Percentiles rank a stretch among this genome's conserved stretches.
These are phyloP conservation scores for Rhodocollybia butyracea DNA, from an alignment of 768 basidiomycete genomes.

Conservation along the genomic window DNA sequence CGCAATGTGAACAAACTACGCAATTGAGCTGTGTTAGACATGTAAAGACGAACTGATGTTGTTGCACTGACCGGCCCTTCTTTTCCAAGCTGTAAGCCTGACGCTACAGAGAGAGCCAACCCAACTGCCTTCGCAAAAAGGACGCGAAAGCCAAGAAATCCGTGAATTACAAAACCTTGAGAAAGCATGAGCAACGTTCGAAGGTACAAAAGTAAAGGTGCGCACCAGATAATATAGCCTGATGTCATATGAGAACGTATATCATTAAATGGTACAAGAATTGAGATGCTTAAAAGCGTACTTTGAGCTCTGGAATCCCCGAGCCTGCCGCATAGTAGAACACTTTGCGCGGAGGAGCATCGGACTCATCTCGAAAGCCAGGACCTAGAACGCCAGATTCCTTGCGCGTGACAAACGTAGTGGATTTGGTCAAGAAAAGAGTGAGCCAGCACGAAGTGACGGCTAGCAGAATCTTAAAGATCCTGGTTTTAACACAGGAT, in stretches of 20 bases:
- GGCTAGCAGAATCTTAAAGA: constrained; percentile 67
- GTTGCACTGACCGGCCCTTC: constrained; percentile 5
- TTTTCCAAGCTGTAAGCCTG: constrained; percentile 80
- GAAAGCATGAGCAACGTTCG: background rate
- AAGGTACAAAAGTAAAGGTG: constrained; percentile 7
- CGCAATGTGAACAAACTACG: constrained; percentile 82
- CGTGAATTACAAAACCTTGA: constrained; percentile 91
- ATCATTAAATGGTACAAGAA: too few species aligned
- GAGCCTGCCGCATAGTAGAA: constrained; percentile 93
- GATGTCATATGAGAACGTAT: too few species aligned
- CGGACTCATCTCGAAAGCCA: constrained; percentile 29
- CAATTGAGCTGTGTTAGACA: constrained; percentile 43
- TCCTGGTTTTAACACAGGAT: background rate
- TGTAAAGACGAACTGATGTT: constrained; percentile 6
- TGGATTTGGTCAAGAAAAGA: constrained; percentile 82
- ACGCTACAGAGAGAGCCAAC: constrained; percentile 86
- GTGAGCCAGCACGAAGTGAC: constrained; percentile 76
- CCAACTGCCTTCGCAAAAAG: constrained; percentile 90
- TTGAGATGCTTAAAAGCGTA: too few species aligned
- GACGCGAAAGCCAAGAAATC: constrained; percentile 89
- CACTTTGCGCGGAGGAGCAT: constrained; percentile 53
- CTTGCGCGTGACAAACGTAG: constrained; percentile 84
- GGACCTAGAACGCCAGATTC: constrained; percentile 73
- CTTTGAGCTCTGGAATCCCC: too few species aligned
- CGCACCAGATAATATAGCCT: constrained; percentile 82